phyloP scores from a whole-genome alignment of 345 rosid genomes.

The Salix brachista region DNA sequence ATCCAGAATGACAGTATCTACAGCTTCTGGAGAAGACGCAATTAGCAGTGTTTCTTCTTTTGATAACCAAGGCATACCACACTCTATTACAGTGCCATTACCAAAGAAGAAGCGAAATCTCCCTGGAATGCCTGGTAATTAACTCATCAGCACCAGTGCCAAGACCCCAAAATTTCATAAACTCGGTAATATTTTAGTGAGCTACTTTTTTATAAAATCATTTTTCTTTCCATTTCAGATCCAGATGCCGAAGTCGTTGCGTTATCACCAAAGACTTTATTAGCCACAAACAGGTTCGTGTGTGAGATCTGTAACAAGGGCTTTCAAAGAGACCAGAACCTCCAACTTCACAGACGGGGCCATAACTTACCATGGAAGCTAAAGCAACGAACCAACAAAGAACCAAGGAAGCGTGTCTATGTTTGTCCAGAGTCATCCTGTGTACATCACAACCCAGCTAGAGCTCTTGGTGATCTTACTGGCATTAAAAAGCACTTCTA shows the following conservation, averaged over 20 bases:
- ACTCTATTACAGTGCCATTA: conserved; percentile 12
- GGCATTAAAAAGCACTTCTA: conserved; percentile 77
- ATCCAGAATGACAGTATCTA: conserved; percentile 37
- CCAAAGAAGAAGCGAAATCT: conserved; percentile 68
- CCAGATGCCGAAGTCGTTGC: conserved; percentile 74
- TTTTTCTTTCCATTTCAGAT: conserved; percentile 33
- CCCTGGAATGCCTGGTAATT: conserved; percentile 80
- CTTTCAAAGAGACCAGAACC: conserved; percentile 73
- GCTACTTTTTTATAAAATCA: not conserved
- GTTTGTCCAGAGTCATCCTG: conserved; percentile 71
- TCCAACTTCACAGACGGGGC: conserved; percentile 76
- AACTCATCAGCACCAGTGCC: not conserved
- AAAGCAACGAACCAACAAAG: conserved; percentile 47
- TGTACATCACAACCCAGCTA: conserved; percentile 59
- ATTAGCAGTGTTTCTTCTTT: conserved; percentile 18
- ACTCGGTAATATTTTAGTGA: not conserved
- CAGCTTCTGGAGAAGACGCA: conserved; percentile 40
- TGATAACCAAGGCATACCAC: conserved; percentile 22
- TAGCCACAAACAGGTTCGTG: conserved; percentile 64
- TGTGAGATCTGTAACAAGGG: conserved; percentile 86
- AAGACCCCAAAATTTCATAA: not conserved
- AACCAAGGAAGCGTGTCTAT: conserved; percentile 59
- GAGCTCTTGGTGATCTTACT: conserved; percentile 85
- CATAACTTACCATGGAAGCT: conserved; percentile 85
- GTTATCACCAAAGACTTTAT: conserved; percentile 54